Percentiles rank a stretch among this genome's conserved stretches.
phyloP scores from a whole-genome alignment of 441 rosid species.

The Erysimum cheiri region DNA sequence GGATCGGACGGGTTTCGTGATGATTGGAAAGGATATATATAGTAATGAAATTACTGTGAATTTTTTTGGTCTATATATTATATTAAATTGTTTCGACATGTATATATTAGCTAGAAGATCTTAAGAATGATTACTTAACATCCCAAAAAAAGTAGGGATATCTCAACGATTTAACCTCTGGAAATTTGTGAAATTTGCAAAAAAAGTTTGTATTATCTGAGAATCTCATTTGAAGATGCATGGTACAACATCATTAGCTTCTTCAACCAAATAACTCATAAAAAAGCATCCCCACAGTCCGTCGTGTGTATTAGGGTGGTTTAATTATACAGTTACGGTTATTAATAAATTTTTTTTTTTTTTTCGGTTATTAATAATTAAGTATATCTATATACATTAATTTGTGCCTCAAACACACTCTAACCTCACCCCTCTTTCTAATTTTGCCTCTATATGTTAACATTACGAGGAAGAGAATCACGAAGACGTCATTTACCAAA shows the following conservation, averaged over 20 bases:
- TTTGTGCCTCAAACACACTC: too few relatives aligned
- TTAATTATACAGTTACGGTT: neutral
- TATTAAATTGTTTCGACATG: neutral
- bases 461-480: neutral
- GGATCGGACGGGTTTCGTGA: constrained; percentile 37
- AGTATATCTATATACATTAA: too few relatives aligned
- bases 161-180: neutral
- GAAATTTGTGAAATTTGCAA: neutral
- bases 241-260: neutral
- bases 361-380: too few relatives aligned
- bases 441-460: neutral
- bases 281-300: neutral
- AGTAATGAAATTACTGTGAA: neutral
- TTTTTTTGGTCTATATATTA: neutral
- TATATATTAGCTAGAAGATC: neutral
- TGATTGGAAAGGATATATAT: constrained; percentile 38
- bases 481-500: neutral
- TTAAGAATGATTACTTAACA: neutral
- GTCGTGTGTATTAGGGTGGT: neutral
- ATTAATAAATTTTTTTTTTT: too few relatives aligned
- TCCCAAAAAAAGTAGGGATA: neutral
- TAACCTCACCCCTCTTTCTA: too few relatives aligned
- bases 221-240: neutral
- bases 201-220: neutral
- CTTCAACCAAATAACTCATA: neutral